Evolutionary conservation across 768 basidiomycete genomes (phyloP).

Genomic region (Lactarius hengduanensis): DNA sequence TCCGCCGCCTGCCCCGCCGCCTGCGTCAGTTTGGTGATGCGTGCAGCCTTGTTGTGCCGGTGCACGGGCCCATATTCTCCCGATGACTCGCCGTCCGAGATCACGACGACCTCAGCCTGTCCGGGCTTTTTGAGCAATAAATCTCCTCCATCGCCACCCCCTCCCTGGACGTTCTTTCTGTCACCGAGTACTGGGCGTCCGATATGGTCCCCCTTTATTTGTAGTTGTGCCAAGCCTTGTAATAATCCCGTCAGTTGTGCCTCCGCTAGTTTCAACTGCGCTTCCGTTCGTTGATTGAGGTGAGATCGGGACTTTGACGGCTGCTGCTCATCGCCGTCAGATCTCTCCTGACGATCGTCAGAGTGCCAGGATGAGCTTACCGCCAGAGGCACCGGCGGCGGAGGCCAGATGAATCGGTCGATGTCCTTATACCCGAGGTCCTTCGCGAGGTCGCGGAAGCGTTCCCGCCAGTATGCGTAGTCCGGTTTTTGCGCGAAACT

Average conservation of each 20-base stretch:
- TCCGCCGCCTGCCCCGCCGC: conserved; percentile 48
- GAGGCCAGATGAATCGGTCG: conserved; percentile 73
- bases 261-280: not conserved
- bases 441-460: conserved; percentile 60
- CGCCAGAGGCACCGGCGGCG: conserved; percentile 32
- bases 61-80: conserved; percentile 34
- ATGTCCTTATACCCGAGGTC: conserved; percentile 56
- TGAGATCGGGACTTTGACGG: conserved; percentile 33
- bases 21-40: conserved; percentile 48
- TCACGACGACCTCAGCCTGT: conserved; percentile 43
- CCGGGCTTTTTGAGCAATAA: conserved; percentile 23
- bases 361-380: conserved; percentile 30
- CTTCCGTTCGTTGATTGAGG: conserved; percentile 31
- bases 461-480: conserved; percentile 62
- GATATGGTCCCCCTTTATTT: conserved; percentile 38
- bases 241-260: conserved; percentile 11
- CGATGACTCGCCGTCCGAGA: conserved; percentile 42
- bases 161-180: conserved; percentile 26
- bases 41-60: conserved; percentile 51
- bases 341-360: not conserved
- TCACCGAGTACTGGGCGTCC: conserved; percentile 25
- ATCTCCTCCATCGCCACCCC: not conserved
- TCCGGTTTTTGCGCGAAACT: conserved; percentile 68
- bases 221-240: conserved; percentile 20
- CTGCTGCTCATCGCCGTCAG: conserved; percentile 9